Conservation (phyloP, 768 basidiomycete species). For the Phylloporus sp. region DNA sequence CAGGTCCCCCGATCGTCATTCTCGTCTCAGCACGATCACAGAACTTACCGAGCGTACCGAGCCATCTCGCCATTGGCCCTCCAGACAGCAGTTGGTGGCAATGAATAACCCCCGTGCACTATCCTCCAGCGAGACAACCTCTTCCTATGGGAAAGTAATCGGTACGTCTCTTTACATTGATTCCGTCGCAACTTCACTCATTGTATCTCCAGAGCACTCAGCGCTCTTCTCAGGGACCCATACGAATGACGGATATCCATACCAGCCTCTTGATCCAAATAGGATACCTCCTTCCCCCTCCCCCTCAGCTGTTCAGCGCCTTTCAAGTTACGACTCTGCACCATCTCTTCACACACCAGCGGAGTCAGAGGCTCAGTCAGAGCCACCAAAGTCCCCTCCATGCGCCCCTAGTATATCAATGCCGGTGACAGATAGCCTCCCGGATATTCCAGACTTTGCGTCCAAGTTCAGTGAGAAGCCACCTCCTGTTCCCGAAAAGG, state of each 20-base stretch:
- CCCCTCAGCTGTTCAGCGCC: slow-evolving; percentile 56
- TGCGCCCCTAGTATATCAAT: slow-evolving; percentile 41
- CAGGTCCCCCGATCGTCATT: slow-evolving; percentile 26
- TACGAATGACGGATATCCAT: slow-evolving; percentile 5
- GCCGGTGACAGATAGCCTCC: slow-evolving; percentile 46
- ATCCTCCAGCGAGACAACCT: slow-evolving; percentile 35
- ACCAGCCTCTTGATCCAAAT: slow-evolving; percentile 46
- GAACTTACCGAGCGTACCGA: slow-evolving; percentile 68
- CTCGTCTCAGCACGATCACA: slow-evolving; percentile 59
- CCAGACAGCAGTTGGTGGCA: slow-evolving; percentile 37
- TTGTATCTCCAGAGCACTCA: slow-evolving; percentile 18
- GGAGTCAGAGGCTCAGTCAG: slow-evolving; percentile 30
- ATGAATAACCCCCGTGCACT: slow-evolving; percentile 40
- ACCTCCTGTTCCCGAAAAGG: slow-evolving; percentile 21
- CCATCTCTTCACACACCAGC: slow-evolving; percentile 51
- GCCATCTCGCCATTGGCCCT: slow-evolving; percentile 46
- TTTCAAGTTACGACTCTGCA: slow-evolving; percentile 55
- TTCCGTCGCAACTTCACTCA: slow-evolving; percentile 2
- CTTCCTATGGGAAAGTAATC: slow-evolving; percentile 63
- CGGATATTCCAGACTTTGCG: slow-evolving; percentile 51
- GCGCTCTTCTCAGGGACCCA: slow-evolving; percentile 11
- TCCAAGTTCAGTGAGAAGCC: slow-evolving; percentile 42
- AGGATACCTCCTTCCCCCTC: slow-evolving; percentile 63
- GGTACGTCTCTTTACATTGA: slow-evolving; percentile 37
- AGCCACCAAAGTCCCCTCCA: slow-evolving; percentile 35